Percentiles rank a stretch among this genome's conserved stretches.
These are phyloP conservation scores for Coniochaeta sp. DNA, from an alignment of 2,329 filamentous ascomycete species.

Conservation along the genomic window DNA sequence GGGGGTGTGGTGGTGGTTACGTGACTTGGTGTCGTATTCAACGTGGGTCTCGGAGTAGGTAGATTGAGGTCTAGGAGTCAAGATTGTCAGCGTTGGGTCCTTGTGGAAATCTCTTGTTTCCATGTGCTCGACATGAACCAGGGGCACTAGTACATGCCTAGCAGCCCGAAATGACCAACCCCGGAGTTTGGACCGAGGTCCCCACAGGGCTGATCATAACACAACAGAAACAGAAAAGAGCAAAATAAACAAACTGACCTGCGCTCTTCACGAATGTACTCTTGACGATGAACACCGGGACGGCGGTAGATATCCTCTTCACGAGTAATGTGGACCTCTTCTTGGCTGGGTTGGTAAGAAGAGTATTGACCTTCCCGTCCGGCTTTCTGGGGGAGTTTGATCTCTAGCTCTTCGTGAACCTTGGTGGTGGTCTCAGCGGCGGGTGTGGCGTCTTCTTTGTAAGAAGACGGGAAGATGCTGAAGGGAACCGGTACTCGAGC, in stretches of 20 bases:
- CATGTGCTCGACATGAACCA: not conserved
- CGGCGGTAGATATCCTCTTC: slow-evolving; percentile 70
- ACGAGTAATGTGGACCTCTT: slow-evolving; percentile 76
- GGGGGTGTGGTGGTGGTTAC: slow-evolving; percentile 34
- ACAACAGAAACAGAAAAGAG: not conserved
- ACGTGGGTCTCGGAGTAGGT: slow-evolving; percentile 56
- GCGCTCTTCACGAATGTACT: slow-evolving; percentile 31
- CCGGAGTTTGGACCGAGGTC: not conserved
- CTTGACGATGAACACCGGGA: slow-evolving; percentile 52
- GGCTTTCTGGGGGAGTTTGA: slow-evolving; percentile 73
- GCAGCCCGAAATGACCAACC: not conserved
- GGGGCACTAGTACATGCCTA: not conserved
- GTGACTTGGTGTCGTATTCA: slow-evolving; percentile 51
- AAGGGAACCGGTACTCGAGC: slow-evolving; percentile 98
- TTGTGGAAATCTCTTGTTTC: not conserved
- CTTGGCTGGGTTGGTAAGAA: slow-evolving; percentile 66
- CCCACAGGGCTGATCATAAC: not conserved
- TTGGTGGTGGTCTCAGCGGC: slow-evolving; percentile 36
- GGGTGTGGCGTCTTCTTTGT: slow-evolving; percentile 23
- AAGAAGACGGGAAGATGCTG: slow-evolving; percentile 61
- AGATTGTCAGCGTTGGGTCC: not conserved
- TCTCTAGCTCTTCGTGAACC: slow-evolving; percentile 83
- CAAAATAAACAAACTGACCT: slow-evolving; percentile 32
- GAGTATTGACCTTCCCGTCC: slow-evolving; percentile 97
- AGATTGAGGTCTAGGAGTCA: slow-evolving; percentile 26